Base-by-base conservation (phyloP, 768 basidiomycete species). In the Suillus bovinus region DNA sequence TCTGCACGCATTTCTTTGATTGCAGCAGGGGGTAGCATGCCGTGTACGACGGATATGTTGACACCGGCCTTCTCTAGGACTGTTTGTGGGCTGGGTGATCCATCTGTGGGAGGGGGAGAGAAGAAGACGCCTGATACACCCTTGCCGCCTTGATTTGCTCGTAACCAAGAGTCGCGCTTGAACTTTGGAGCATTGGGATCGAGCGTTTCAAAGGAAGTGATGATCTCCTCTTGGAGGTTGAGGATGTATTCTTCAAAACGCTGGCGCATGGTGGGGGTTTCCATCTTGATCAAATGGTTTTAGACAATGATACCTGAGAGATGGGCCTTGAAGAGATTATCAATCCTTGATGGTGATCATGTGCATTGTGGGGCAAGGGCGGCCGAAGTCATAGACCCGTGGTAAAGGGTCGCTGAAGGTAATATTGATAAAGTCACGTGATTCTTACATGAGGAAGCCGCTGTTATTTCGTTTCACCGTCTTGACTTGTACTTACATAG, bases 1-100 rank as follows among this genome's bases (percentile, higher is more conserved):
- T 99, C 92, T 39, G 93, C 91, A 58, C 92, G 84, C 97, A 99
- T 99, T 79, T 96, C 91, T 70, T 86, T 86, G 73, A 98, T 90
- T 6, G 94, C 97, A 34, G 89, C 79, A 0, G 94, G 94, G 1
- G 96, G 93, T 5, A 99, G 86, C 24, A 78, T 79, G 27, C 95
- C 96, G 69, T 98, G 86, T 1, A 99, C 93, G 71, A 98, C 81
- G 9, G 91, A 93, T 69, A 97, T 90, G 78, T 97, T 98, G 53
- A 98, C 93, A 1, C 97, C 96, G 4, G 91, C 96, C 75, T 99
- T 99, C 75, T 99, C 96, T 68, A 98, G 87, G 31, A 91, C 78
- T 0, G 87, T 80, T 60, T 76, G 68, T 24, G 70, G 41, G 9
- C 69, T 47, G 61, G 80, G 80, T 20, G 80, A 71, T n/a, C 71